Evolutionary conservation across 768 basidiomycete species (phyloP), one percentile per base, ranked within the genome.

Genomic region (Phallus indusiatus): DNA sequence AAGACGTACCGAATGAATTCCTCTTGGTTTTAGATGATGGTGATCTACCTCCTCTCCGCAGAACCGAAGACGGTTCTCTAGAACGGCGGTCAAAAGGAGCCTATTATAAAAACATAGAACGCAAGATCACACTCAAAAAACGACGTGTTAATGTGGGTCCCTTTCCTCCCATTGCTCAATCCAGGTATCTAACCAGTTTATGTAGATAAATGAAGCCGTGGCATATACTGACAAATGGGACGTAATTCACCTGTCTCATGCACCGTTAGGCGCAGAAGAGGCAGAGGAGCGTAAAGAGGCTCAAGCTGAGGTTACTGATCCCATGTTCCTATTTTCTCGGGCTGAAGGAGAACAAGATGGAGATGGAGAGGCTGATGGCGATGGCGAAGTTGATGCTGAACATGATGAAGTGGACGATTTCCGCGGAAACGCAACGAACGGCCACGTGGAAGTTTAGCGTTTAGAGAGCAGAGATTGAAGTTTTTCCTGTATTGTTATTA

Each of bases 101-200:
- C 0, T 92, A 88, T 67, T 92, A 91, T 73, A 93, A 90, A 72
- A 85, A 85, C 67, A 90, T 93, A 56, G 88, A 90, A 72, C 82
- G 90, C 50, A 92, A 91, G 72, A 91, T 91, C 84, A 76, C 81
- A 21, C 75, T 93, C 47, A 91, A 91, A 72, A 91, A 90, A 75
- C 90, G 84, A 70, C 82, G 90, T 8, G 81, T 80, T 17, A 88
- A 88, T 68, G 90, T 90, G 62, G 69, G 81, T 75, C 37, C n/a
- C 16, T 18, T 8, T 53, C 51, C 21, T 57, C n/a, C 36, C n/a
- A 12, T 51, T 60, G 48, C 56, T 11, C 49, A 60, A 17, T 22
- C 20, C 65, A 18, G 65, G 50, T 18, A 54, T 47, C 7, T 3
- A 28, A 28, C 37, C 47, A 16, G n/a, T 52, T 48, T 35, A 20